A percentile compares a stretch with the other conserved stretches of the same genome.
Evolutionary conservation across 192 early-diverging fungal genomes (phyloP).

Genomic region (Endogone sp.): DNA sequence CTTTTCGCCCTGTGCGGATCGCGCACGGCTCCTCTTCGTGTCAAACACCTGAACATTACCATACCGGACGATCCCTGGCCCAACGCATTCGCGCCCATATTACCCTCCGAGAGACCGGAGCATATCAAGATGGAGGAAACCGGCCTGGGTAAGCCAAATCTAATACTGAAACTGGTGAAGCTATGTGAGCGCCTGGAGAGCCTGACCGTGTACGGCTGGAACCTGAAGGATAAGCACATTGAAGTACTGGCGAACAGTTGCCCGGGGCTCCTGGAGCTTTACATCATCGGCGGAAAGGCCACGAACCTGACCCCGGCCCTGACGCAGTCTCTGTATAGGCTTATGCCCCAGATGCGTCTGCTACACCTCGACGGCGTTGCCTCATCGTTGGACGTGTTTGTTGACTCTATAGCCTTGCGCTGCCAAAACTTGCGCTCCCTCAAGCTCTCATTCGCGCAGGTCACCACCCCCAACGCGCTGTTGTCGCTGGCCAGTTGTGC

Average conservation of each 20-base stretch:
- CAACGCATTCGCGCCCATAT: neutral
- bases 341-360: conserved; percentile 3
- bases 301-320: neutral
- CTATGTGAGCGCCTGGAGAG: conserved; percentile 26
- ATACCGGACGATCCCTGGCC: conserved; percentile 6
- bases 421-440: conserved; percentile 3
- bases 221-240: conserved; percentile 16
- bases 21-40: conserved; percentile 16
- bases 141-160: conserved; percentile 11
- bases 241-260: conserved; percentile 4
- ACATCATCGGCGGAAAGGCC: conserved; percentile 22
- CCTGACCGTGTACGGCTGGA: conserved; percentile 34
- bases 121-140: neutral
- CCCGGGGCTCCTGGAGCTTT: conserved; percentile 4
- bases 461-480: neutral
- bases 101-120: conserved; percentile 4
- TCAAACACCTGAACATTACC: conserved; percentile 23
- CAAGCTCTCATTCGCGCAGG: conserved; percentile 1
- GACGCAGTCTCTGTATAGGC: conserved; percentile 2
- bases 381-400: conserved; percentile 8
- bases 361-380: conserved; percentile 12
- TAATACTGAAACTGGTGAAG: conserved; percentile 11
- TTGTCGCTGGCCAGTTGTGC: neutral
- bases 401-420: conserved; percentile 6
- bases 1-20: conserved; percentile 2